Evolutionary conservation across 202 grass and related monocot genomes (phyloP), one percentile per base, ranked within the genome.

Genomic region (Saccharum hybrid): DNA sequence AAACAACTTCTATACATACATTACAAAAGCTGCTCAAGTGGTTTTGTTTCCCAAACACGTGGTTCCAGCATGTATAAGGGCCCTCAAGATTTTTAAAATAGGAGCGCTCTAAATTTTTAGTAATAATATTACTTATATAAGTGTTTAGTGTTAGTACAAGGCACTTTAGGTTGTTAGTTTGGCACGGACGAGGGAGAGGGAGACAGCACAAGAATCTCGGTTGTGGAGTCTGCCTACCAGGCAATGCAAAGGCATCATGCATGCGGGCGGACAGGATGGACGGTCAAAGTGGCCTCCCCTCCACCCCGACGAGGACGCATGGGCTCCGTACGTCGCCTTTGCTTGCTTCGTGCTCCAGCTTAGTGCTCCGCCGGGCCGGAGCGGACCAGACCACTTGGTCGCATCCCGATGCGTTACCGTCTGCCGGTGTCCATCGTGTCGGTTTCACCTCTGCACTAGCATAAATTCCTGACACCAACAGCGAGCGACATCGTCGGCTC

Each of bases 151-250:
- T 37, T 37, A 54, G 0, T 52, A 9, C 51, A 60, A 60, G 57
- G 57, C 57, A 23, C 57, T 26, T 60, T 22, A 0, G 62, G 37
- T 64, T 16, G 33, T 16, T 16, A 64, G 63, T 61, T 60, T 48
- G 76, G 10, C 78, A 74, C 57, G 88, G 67, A 78, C 48, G 56
- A 37, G 6, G 60, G 37, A 36, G 38, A 56, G 14, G 4, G 26
- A 7, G 11, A 16, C 13, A 30, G 60, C 30, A 33, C 46, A 66
- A 56, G 72, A 83, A 86, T 86, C 49, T 75, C 3, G 6, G 5
- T 67, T 8, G 40, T 68, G 88, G 84, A 75, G 74, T 79, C 69
- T 80, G 84, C 84, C 75, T 59, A 83, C 69, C 80, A 28, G 11
- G 64, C 46, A 49, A 49, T 16, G 63, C 63, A 66, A 64, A 64